These are phyloP conservation scores for Cryptosporidium meleagridis DNA, from an alignment of 169 alveolate species.

Conservation along the genomic window DNA sequence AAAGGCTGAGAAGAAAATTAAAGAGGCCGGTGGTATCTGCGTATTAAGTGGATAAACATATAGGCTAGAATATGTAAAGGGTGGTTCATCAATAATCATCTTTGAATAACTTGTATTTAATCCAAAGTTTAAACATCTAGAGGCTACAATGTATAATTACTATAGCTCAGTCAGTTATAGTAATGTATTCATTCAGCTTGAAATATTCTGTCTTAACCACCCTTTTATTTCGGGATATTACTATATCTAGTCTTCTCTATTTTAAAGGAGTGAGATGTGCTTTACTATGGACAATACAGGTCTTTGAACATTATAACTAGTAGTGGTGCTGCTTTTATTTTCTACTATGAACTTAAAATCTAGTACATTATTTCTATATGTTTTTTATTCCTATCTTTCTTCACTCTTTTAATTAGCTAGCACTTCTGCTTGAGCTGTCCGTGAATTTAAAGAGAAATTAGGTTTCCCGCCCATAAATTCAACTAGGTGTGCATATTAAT, in stretches of 20 bases:
- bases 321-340: conserved; percentile 34
- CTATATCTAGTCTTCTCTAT: background rate
- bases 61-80: background rate
- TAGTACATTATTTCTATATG: conserved; percentile 5
- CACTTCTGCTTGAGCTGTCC: too few relatives aligned
- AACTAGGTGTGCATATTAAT: too few relatives aligned
- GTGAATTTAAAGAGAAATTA: too few relatives aligned
- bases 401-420: too few relatives aligned
- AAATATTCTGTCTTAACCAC: background rate
- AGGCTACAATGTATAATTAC: background rate
- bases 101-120: background rate
- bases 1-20: conserved; percentile 96
- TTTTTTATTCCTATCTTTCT: background rate
- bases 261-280: background rate
- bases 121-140: background rate
- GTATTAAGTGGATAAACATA: conserved; percentile 91
- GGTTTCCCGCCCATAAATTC: too few relatives aligned
- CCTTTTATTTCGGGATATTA: background rate
- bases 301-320: conserved; percentile 9
- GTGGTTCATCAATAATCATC: background rate
- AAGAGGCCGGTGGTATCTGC: conserved; percentile 97
- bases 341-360: conserved; percentile 24
- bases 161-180: background rate
- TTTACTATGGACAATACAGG: background rate
- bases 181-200: background rate